Evolutionary conservation across 2,329 filamentous ascomycete species (phyloP).

Genomic region (Geosmithia flava): DNA sequence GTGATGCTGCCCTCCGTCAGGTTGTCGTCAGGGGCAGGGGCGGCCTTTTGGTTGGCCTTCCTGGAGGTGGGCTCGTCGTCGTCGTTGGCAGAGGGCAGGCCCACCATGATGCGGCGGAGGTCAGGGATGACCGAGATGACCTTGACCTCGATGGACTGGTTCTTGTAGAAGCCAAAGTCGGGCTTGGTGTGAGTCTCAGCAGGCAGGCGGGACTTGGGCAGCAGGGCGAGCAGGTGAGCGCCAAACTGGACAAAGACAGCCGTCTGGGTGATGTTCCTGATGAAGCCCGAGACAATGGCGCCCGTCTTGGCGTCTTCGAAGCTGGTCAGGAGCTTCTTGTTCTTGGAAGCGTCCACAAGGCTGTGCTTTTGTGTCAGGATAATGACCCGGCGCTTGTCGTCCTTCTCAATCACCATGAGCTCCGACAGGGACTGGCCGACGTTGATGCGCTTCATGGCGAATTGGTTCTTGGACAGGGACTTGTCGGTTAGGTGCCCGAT

Average conservation of each 20-base stretch:
- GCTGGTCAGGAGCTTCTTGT: slow-evolving; percentile 56
- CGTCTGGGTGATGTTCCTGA: slow-evolving; percentile 71
- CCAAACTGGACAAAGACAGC: slow-evolving; percentile 85
- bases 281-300: slow-evolving; percentile 60
- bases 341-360: slow-evolving; percentile 62
- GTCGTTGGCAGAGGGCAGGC: slow-evolving; percentile 34
- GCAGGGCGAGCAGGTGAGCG: slow-evolving; percentile 60
- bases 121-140: slow-evolving; percentile 62
- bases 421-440: slow-evolving; percentile 75
- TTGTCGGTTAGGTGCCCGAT: slow-evolving; percentile 77
- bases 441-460: slow-evolving; percentile 66
- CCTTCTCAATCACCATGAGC: slow-evolving; percentile 78
- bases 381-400: slow-evolving; percentile 63
- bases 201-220: slow-evolving; percentile 68
- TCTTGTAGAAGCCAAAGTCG: slow-evolving; percentile 67
- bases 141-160: slow-evolving; percentile 62
- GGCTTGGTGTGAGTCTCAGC: slow-evolving; percentile 54
- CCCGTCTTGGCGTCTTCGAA: slow-evolving; percentile 64
- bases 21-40: slow-evolving; percentile 46
- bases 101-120: slow-evolving; percentile 53
- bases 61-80: slow-evolving; percentile 22
- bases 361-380: slow-evolving; percentile 74
- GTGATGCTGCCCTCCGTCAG: slow-evolving; percentile 60
- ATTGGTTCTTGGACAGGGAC: slow-evolving; percentile 63
- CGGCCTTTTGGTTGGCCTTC: slow-evolving; percentile 20